These are phyloP conservation scores for Albugo candida DNA, from an alignment of 352 stramenopile species.

Conservation along the genomic window DNA sequence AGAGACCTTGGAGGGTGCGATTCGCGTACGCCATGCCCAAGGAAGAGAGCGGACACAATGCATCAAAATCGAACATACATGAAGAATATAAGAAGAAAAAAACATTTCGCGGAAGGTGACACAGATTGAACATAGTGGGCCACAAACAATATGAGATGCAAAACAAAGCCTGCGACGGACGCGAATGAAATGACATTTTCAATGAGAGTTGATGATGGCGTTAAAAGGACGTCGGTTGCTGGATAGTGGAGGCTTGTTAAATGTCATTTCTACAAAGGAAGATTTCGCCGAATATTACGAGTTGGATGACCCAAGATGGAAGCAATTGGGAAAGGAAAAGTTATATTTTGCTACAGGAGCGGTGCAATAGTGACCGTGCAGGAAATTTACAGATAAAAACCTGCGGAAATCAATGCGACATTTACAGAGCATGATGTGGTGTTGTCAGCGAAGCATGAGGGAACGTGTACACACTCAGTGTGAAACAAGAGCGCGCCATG, in stretches of 20 bases:
- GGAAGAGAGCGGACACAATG: background rate
- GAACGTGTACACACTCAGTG: slow-evolving; percentile 8
- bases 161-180: background rate
- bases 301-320: slow-evolving; percentile 6
- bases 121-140: background rate
- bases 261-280: no score
- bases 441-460: slow-evolving; percentile 6
- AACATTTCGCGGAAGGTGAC: background rate
- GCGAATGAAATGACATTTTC: slow-evolving; percentile 1
- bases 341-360: background rate
- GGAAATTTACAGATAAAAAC: slow-evolving; percentile 4
- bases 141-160: slow-evolving; percentile 3
- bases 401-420: background rate
- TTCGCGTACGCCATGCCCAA: background rate
- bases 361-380: slow-evolving; percentile 1
- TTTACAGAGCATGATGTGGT: slow-evolving; percentile 4
- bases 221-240: background rate
- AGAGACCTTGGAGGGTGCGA: background rate
- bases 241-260: slow-evolving; percentile 3
- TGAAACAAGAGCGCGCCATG: slow-evolving; percentile 1
- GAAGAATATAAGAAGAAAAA: background rate
- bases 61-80: background rate
- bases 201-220: background rate
- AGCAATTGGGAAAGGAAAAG: background rate
- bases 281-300: background rate